Evolutionary conservation across 257 asterid species (phyloP).

Genomic region (Plantago major): DNA sequence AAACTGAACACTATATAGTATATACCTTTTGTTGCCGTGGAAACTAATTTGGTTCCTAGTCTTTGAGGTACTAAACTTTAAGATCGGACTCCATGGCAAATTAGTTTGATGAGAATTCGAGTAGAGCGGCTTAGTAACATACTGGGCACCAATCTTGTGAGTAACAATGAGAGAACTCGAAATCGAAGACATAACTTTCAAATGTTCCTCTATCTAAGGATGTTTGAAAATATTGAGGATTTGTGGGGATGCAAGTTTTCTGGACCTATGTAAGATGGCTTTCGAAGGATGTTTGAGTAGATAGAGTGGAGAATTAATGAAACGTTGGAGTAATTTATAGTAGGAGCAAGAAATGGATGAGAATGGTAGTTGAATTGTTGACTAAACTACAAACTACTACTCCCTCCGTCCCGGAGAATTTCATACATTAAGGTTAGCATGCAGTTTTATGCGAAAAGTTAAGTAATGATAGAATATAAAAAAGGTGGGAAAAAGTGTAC

Average conservation of each 20-base stretch:
- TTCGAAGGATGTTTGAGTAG: no score
- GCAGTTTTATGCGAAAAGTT: no score
- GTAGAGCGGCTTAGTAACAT: slow-evolving; percentile 3
- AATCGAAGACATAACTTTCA: slow-evolving; percentile 19
- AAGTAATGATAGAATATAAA: no score
- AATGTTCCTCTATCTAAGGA: not conserved
- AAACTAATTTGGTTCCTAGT: slow-evolving; percentile 15
- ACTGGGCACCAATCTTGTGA: not conserved
- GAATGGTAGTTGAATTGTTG: not conserved
- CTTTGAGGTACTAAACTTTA: slow-evolving; percentile 25
- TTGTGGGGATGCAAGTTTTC: not conserved
- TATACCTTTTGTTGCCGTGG: slow-evolving; percentile 21
- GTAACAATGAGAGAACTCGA: slow-evolving; percentile 21
- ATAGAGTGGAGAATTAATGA: not conserved
- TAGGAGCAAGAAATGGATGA: slow-evolving; percentile 5
- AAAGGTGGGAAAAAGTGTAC: no score
- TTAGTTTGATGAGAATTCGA: slow-evolving; percentile 19
- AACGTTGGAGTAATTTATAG: slow-evolving; percentile 7
- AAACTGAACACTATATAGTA: not conserved
- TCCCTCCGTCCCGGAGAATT: no score
- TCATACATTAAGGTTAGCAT: no score
- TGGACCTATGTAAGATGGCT: not conserved
- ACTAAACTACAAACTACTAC: no score
- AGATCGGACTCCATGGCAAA: slow-evolving; percentile 35
- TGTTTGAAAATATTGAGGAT: slow-evolving; percentile 13